phyloP scores from a whole-genome alignment of 352 stramenopile genomes.

The Pythium sp. region DNA sequence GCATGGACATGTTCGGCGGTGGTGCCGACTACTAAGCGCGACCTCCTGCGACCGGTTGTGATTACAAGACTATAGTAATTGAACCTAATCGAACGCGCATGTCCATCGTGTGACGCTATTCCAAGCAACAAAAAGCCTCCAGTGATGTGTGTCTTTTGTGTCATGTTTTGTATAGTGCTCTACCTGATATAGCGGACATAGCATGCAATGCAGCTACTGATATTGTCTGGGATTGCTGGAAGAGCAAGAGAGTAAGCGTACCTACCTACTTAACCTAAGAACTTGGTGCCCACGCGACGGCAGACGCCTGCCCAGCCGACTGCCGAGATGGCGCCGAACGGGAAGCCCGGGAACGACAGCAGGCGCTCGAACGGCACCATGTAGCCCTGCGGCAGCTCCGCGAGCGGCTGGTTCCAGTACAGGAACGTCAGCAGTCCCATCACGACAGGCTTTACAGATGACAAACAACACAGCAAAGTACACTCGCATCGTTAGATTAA shows the following conservation, averaged over 20 bases:
- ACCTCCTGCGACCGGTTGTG: constrained; percentile 12
- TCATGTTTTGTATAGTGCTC: background rate
- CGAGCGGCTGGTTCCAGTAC: constrained; percentile 80
- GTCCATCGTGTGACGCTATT: constrained; percentile 39
- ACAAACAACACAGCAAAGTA: background rate
- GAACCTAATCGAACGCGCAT: constrained; percentile 53
- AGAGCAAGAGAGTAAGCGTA: background rate
- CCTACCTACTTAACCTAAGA: constrained; percentile 40
- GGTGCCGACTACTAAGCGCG: constrained; percentile 76
- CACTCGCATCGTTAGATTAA: constrained; percentile 9
- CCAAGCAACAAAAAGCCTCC: constrained; percentile 19
- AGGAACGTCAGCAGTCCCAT: constrained; percentile 52
- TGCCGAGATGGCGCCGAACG: constrained; percentile 67
- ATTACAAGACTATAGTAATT: constrained; percentile 29
- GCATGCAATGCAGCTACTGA: background rate
- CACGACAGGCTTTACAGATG: constrained; percentile 39
- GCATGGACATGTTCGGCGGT: constrained; percentile 86
- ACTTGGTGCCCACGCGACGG: constrained; percentile 65
- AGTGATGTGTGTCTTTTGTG: background rate
- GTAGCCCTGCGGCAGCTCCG: constrained; percentile 63
- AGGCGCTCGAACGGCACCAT: constrained; percentile 79
- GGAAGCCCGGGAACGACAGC: constrained; percentile 74
- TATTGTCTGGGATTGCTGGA: background rate
- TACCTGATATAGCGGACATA: background rate
- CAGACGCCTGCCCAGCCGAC: constrained; percentile 76